Base-by-base conservation (phyloP, 2,329 filamentous ascomycete genomes). In the Aciculosporium take region DNA sequence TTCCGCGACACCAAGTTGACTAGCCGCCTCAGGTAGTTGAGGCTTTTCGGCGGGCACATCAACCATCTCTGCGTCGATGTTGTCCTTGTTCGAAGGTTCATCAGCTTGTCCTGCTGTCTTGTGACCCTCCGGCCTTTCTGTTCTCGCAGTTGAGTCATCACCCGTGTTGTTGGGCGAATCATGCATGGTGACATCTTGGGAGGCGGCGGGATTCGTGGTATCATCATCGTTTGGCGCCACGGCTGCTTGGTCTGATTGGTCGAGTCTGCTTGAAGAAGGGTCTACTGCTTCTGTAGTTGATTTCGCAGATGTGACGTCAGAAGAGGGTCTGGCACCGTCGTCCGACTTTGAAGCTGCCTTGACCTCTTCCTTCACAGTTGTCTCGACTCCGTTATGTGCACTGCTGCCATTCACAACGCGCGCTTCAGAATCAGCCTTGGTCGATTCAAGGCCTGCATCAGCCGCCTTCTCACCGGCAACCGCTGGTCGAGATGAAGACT, bases 1-100 rank as follows among this genome's bases (percentile, higher is more conserved):
- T 18, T 44, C 41, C n/a, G 46, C 32, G 8, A 42, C 39, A 8
- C 44, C 23, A 20, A 24, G 37, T 40, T 39, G 9, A 10, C n/a
- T 4, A 8, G 53, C 51, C 8, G 49, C 46, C n/a, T 53, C 43
- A 15, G 24, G 29, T 23, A n/a, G 7, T 15, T 40, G 34, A 5
- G 42, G 41, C 30, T 46, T 46, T 18, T 49, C 45, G 6, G 38
- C 27, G 29, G 51, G 45, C 25, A 50, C 47, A 13, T 57, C 55
- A 2, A 44, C 40, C 53, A 56, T 57, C 25, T 52, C 52, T 12
- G 49, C 44, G 23, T 59, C 56, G 21, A 28, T 23, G 12, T 5
- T 31, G 4, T 15, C 24, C 20, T 40, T 35, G 2, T 34, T 37
- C 5, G 29, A 29, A 9, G 40, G 5, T 17, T 37, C 33, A 17